Percentiles rank a stretch among this genome's conserved stretches.
phyloP scores from a whole-genome alignment of 257 asterid genomes.

The Eucommia ulmoides region DNA sequence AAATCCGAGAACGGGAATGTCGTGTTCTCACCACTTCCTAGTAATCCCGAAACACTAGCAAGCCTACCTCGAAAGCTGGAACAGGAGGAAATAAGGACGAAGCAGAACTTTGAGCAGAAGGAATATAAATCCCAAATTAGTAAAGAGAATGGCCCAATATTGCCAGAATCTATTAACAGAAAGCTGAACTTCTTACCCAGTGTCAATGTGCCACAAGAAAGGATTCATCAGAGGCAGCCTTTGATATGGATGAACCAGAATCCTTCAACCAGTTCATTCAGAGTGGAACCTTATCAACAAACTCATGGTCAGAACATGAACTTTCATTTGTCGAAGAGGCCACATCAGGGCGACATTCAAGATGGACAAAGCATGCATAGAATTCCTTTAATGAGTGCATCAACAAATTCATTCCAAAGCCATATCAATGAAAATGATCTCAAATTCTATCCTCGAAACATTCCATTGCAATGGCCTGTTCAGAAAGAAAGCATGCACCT shows the following conservation, averaged over 20 bases:
- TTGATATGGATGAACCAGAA: slow-evolving; percentile 17
- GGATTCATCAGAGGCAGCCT: slow-evolving; percentile 28
- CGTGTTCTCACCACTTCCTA: slow-evolving; percentile 5
- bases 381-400: slow-evolving; percentile 4
- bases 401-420: background rate
- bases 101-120: slow-evolving; percentile 7
- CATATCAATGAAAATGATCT: slow-evolving; percentile 5
- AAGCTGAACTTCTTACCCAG: slow-evolving; percentile 3
- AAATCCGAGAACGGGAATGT: too few relatives aligned
- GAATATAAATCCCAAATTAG: slow-evolving; percentile 3
- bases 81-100: slow-evolving; percentile 1
- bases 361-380: slow-evolving; percentile 1
- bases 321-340: background rate
- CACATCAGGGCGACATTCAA: background rate
- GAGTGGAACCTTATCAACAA: background rate
- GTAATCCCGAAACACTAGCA: slow-evolving; percentile 10
- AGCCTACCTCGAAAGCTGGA: slow-evolving; percentile 11
- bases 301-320: slow-evolving; percentile 2
- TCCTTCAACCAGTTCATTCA: background rate
- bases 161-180: slow-evolving; percentile 2
- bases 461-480: slow-evolving; percentile 2
- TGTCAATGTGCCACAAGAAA: slow-evolving; percentile 5
- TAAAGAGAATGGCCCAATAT: slow-evolving; percentile 3
- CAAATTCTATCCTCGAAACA: background rate
- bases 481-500: background rate